Conservation (phyloP, 148 eudicot genomes). For the Drosera capensis region DNA sequence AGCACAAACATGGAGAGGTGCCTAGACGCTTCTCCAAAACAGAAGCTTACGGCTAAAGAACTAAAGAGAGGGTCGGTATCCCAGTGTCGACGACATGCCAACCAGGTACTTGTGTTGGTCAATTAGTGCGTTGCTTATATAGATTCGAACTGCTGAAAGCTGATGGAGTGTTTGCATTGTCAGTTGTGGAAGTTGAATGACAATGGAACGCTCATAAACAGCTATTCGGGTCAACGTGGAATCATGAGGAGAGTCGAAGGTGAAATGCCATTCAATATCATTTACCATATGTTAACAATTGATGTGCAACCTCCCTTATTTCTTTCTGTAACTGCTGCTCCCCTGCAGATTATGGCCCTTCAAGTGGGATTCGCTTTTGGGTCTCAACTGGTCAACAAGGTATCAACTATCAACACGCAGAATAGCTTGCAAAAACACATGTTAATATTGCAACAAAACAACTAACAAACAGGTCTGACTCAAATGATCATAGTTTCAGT, state of each 20-base stretch:
- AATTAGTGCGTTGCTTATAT: not conserved
- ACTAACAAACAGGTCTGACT: too few relatives aligned
- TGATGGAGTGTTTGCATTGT: not conserved
- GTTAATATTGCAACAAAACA: too few relatives aligned
- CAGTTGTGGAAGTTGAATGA: slow-evolving; percentile 71
- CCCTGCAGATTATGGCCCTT: slow-evolving; percentile 29
- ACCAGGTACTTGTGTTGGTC: slow-evolving; percentile 69
- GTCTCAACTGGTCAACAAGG: slow-evolving; percentile 78
- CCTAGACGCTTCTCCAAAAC: slow-evolving; percentile 45
- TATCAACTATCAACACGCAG: too few relatives aligned
- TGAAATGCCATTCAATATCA: too few relatives aligned
- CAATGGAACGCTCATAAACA: slow-evolving; percentile 60
- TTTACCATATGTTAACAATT: too few relatives aligned
- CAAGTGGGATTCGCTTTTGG: slow-evolving; percentile 63
- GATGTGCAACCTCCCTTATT: not conserved
- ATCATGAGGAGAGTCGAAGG: slow-evolving; percentile 42
- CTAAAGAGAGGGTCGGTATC: slow-evolving; percentile 45
- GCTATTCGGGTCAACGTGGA: slow-evolving; percentile 78
- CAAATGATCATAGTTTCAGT: too few relatives aligned
- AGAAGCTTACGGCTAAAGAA: slow-evolving; percentile 53
- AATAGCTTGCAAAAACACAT: too few relatives aligned
- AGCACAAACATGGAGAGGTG: slow-evolving; percentile 23
- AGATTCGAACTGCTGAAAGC: not conserved
- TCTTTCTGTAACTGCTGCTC: not conserved
- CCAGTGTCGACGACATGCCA: slow-evolving; percentile 43